phyloP scores from a whole-genome alignment of 2,329 filamentous ascomycete genomes.

The Trichoderma afroharzianum region DNA sequence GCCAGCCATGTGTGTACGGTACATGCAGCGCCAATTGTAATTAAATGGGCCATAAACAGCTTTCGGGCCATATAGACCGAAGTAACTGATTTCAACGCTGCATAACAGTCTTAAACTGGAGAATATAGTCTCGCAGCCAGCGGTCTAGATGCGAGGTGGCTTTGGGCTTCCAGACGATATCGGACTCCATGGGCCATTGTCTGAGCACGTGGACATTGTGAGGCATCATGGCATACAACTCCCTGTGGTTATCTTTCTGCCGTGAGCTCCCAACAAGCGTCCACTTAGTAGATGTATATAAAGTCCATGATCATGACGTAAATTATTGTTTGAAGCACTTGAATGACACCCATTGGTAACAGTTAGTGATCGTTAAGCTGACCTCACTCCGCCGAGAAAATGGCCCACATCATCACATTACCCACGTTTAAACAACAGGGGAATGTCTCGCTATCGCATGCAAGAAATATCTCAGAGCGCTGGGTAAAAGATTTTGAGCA shows the following conservation, averaged over 20 bases:
- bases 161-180: not conserved
- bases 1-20: not conserved
- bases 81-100: not conserved
- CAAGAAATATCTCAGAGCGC: not conserved
- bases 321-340: not conserved
- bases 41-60: not conserved
- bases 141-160: not conserved
- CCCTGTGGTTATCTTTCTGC: too few relatives aligned
- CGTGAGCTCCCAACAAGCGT: not conserved
- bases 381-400: not conserved
- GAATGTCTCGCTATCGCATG: not conserved
- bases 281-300: not conserved
- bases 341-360: not conserved
- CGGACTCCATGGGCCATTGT: not conserved
- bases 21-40: not conserved
- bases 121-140: not conserved
- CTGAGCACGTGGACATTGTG: not conserved
- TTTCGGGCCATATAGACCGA: not conserved
- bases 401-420: not conserved
- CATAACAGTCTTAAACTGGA: not conserved
- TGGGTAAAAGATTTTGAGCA: not conserved
- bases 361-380: not conserved
- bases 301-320: not conserved
- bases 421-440: slow-evolving; percentile 2
- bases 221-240: not conserved